Evolutionary conservation across 1,139 yeast species (phyloP), one percentile per base, ranked within the genome.

Genomic region (Zygosaccharomyces pseudobailii): DNA sequence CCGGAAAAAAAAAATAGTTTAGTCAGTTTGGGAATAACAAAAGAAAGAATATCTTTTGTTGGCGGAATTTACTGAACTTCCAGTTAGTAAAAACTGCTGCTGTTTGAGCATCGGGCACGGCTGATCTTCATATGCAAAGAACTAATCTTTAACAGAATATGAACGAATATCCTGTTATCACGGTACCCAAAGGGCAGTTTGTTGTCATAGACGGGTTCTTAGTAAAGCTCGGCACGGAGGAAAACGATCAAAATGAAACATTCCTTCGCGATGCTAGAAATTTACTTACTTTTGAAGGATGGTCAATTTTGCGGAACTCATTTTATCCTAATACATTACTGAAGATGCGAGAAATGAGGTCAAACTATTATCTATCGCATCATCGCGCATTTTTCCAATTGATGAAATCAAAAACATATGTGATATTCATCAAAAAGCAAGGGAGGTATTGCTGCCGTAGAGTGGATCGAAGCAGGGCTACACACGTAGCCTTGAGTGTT

Each of bases 31-130:
- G 33, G 19, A 41, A 41, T 31, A 34, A 28, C 9, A 41, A 41
- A 37, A 42, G 36, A 28, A 35, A 39, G 19, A 41, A 38, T 45
- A 40, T 20, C 47, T 44, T 33, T 40, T 32, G 5, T 39, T 42
- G 6, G 48, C 46, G 30, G 36, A 44, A 10, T 33, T 34, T 22
- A 35, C 54, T 28, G 42, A 55, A 20, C 58, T 55, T 17, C 41
- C 25, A 2, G 43, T 53, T n/a, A 40, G 52, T 40, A 49, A 51
- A 21, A 47, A 46, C 19, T 30, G 33, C 13, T 10, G 13, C 6
- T 30, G 19, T 30, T 30, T 30, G 7, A 30, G 4, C 1, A 4
- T n/a, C 33, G 19, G 13, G 13, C 5, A 5, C 33, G 33, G 33
- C 33, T 30, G 33, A 7, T n/a, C 4, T 6, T 7, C 5, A 3